phyloP scores from a whole-genome alignment of 2,329 filamentous ascomycete genomes.

The Pseudogymnoascus sp. region DNA sequence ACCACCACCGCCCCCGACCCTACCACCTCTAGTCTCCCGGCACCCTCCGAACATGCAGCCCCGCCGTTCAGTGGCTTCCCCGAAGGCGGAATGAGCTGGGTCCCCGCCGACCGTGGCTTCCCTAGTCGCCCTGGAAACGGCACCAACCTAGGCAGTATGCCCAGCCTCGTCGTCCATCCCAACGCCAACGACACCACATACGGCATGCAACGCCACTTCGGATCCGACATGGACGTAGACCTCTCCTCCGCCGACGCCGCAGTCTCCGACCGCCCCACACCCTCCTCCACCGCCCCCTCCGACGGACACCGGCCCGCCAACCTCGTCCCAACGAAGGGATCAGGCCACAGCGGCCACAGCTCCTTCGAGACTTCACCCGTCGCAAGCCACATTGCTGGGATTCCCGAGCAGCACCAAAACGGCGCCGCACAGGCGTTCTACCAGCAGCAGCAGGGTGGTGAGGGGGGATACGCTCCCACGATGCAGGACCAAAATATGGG shows the following conservation, averaged over 20 bases:
- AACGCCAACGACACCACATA: background rate
- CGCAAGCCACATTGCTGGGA: conserved; percentile 20
- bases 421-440: background rate
- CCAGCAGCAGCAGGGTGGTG: background rate
- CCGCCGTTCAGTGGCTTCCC: background rate
- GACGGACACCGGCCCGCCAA: conserved; percentile 27
- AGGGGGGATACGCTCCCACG: background rate
- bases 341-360: conserved; percentile 26
- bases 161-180: background rate
- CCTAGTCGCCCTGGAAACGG: background rate
- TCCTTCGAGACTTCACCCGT: conserved; percentile 48
- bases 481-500: background rate
- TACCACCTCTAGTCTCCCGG: background rate
- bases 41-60: background rate
- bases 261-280: conserved; percentile 49
- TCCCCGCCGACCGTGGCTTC: background rate
- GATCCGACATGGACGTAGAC: conserved; percentile 34
- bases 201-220: background rate
- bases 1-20: conserved; percentile 17
- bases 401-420: background rate
- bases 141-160: background rate
- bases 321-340: conserved; percentile 18
- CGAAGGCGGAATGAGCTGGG: background rate
- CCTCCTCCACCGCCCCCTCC: conserved; percentile 48
- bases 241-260: conserved; percentile 42